These are phyloP conservation scores for Capsicum pubescens DNA, from an alignment of 257 asterid genomes.

Conservation along the genomic window DNA sequence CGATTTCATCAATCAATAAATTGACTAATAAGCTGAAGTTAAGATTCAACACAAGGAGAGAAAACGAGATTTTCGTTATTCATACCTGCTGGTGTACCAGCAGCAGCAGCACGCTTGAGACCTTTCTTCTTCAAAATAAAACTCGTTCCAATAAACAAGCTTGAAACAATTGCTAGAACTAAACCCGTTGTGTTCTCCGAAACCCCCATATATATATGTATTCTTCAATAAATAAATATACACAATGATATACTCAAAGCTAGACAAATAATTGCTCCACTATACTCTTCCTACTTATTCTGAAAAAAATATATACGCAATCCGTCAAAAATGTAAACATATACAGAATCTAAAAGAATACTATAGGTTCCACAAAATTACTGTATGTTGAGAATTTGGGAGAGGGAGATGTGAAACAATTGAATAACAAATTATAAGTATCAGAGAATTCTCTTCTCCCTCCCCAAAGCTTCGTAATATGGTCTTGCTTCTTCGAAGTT, in stretches of 20 bases:
- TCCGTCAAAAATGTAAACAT: neutral
- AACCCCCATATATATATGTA: constrained; percentile 41
- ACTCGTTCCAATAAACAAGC: constrained; percentile 91
- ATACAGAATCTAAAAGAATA: neutral
- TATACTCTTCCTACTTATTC: constrained; percentile 17
- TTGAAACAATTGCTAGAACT: constrained; percentile 77
- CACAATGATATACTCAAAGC: no score
- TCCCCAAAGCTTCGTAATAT: constrained; percentile 23
- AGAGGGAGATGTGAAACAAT: neutral
- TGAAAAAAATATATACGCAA: neutral
- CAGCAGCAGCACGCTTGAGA: constrained; percentile 82
- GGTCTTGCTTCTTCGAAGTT: neutral
- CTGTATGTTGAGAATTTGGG: neutral
- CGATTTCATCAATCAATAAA: constrained; percentile 16
- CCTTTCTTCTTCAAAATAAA: constrained; percentile 95
- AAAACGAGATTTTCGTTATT: no score
- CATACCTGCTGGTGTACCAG: constrained; percentile 78
- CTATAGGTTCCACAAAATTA: neutral
- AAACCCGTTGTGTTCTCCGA: constrained; percentile 83
- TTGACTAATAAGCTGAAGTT: neutral
- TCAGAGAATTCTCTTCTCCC: neutral
- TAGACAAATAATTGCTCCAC: no score
- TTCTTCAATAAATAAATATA: neutral
- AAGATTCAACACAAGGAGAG: neutral
- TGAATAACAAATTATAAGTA: neutral